Evolutionary conservation across 2,329 filamentous ascomycete genomes (phyloP).

Genomic region (Clathrospora elynae): DNA sequence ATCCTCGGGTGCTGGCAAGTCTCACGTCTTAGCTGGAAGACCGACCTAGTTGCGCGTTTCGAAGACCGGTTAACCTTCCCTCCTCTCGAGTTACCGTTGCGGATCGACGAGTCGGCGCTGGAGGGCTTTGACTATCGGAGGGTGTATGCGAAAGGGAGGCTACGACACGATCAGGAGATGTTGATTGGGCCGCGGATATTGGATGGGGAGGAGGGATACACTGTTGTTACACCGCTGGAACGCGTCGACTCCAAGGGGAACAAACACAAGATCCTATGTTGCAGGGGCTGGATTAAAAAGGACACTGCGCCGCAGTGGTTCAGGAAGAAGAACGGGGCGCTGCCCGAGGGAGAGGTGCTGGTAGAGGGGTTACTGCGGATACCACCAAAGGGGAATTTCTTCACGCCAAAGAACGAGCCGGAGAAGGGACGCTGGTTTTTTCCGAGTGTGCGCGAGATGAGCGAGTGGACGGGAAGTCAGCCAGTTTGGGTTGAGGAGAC

Average conservation of each 20-base stretch:
- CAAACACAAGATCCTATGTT: constrained; percentile 74
- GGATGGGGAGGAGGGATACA: constrained; percentile 87
- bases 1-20: constrained; percentile 93
- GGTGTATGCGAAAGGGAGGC: constrained; percentile 73
- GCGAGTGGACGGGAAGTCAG: constrained; percentile 77
- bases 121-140: constrained; percentile 90
- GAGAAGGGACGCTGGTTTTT: constrained; percentile 90
- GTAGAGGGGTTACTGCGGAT: constrained; percentile 85
- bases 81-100: constrained; percentile 82
- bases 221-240: constrained; percentile 91
- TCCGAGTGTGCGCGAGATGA: constrained; percentile 92
- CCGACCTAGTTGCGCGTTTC: constrained; percentile 84
- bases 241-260: constrained; percentile 59
- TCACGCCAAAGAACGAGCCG: constrained; percentile 88
- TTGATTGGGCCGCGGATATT: constrained; percentile 86
- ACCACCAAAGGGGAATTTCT: constrained; percentile 97
- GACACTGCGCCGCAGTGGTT: constrained; percentile 68
- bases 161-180: constrained; percentile 94
- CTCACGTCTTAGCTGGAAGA: constrained; percentile 90
- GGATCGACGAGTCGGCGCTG: constrained; percentile 79
- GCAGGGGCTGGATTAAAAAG: constrained; percentile 89
- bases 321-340: constrained; percentile 59
- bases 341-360: constrained; percentile 73
- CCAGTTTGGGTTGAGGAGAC: constrained; percentile 95
- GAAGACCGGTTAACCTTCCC: constrained; percentile 88